Conservation (phyloP, 345 rosid species). For the Arabidopsis suecica region DNA sequence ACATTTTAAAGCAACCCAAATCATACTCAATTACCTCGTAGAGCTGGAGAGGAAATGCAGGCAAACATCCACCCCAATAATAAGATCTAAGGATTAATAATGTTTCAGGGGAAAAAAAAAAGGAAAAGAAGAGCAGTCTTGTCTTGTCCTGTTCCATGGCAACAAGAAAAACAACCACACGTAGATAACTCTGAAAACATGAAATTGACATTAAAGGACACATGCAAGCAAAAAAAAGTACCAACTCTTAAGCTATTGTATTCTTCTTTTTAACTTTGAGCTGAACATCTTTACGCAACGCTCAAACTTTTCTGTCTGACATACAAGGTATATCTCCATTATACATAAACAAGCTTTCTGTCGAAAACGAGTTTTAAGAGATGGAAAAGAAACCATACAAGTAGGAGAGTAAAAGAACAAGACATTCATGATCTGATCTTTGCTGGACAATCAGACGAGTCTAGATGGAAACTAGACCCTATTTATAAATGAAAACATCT, state of each 20-base stretch:
- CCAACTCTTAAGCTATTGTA: constrained; percentile 89
- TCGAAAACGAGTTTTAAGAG: too few species aligned
- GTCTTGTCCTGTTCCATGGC: constrained; percentile 81
- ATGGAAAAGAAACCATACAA: too few species aligned
- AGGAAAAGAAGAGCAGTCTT: constrained; percentile 94
- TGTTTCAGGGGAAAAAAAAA: constrained; percentile 80
- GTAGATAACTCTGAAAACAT: not conserved
- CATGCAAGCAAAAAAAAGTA: constrained; percentile 25
- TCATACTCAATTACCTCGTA: constrained; percentile 63
- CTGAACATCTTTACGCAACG: constrained; percentile 79
- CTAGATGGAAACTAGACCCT: constrained; percentile 1
- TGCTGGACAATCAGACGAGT: not conserved
- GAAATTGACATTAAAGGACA: not conserved
- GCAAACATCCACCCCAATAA: constrained; percentile 92
- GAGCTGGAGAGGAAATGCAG: constrained; percentile 92
- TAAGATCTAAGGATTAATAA: constrained; percentile 76
- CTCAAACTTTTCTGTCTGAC: constrained; percentile 46
- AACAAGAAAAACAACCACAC: constrained; percentile 7
- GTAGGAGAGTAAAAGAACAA: too few species aligned
- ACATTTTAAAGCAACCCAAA: not conserved
- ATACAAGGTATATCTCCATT: too few species aligned
- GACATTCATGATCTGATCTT: not conserved
- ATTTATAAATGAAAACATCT: not conserved
- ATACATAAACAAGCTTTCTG: too few species aligned
- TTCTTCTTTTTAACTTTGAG: constrained; percentile 98